Base-by-base conservation (phyloP, 2,329 filamentous ascomycete genomes). In the Trichoderma simmonsii region DNA sequence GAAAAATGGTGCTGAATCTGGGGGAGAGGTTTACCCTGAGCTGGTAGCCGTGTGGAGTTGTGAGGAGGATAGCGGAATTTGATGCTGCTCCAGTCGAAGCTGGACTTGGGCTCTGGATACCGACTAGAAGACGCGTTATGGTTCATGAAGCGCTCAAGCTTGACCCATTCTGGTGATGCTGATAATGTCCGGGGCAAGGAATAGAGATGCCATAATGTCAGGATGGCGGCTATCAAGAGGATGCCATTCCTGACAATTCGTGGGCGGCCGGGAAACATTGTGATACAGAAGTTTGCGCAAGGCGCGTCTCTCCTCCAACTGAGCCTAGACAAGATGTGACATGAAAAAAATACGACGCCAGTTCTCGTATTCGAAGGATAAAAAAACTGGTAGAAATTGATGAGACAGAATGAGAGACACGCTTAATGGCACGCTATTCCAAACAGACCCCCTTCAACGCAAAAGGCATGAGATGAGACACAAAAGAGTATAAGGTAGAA, bases 51-150 rank as follows among this genome's bases (percentile, higher is more conserved):
- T 8, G 76, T 73, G 6, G 75, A 71, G 12, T 73, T 73, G 3
- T 76, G 73, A 4, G 79, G 77, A 34, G 74, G 72, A 67, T 80
- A 75, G 26, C 73, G 73, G 39, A 79, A 76, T 9, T 72, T 61
- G 32, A 83, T 79, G 36, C 69, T 73, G 67, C 75, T 75, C 81
- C 82, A 83, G 76, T 84, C 76, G 74, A 83, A 83, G 77, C 78
- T 82, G 72, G 79, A 78, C 6, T 77, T 77, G 2, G 8, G 43
- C 21, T 62, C 39, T 71, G 36, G 61, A 57, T 68, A 39, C 28
- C 62, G 48, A 12, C 70, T 56, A 4, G 57, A 66, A 14, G 73
- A 62, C 24, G 65, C 34, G 51, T 56, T 70, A n/a, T 59, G 59
- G 71, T 82, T 82, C 81, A 82, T 82, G 65, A 76, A 77, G 5